Evolutionary conservation across 2,329 filamentous ascomycete genomes (phyloP).

Genomic region (Ascochyta clinopodiicola): DNA sequence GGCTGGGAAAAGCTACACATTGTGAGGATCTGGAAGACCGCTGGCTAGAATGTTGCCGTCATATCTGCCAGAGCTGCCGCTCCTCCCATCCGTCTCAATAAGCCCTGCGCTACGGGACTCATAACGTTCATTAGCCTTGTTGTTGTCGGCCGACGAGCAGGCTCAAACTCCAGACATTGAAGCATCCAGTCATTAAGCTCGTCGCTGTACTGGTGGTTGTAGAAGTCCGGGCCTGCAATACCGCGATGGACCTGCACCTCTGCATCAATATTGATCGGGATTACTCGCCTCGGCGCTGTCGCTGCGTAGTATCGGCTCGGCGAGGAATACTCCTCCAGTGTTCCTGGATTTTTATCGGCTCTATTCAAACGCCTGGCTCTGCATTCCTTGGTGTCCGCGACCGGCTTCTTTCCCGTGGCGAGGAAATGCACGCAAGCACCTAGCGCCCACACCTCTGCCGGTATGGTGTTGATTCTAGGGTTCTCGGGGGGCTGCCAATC

Average conservation of each 20-base stretch:
- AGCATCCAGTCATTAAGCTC: constrained; percentile 37
- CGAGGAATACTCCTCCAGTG: constrained; percentile 5
- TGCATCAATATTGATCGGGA: constrained; percentile 31
- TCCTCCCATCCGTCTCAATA: constrained; percentile 28
- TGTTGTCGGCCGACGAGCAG: constrained; percentile 19
- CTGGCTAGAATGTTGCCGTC: constrained; percentile 21
- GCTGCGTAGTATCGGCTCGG: constrained; percentile 24
- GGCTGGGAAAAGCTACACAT: constrained; percentile 96
- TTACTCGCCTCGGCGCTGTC: constrained; percentile 25
- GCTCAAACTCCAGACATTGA: constrained; percentile 15
- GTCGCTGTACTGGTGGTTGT: constrained; percentile 31
- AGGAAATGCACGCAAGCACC: constrained; percentile 42
- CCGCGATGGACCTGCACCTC: constrained; percentile 17
- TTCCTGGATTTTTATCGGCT: neutral
- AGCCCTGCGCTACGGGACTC: constrained; percentile 16
- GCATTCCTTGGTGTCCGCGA: constrained; percentile 11
- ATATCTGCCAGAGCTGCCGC: constrained; percentile 26
- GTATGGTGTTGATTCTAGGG: constrained; percentile 32
- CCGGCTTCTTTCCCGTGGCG: constrained; percentile 28
- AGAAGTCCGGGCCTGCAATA: neutral
- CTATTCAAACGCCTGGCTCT: neutral
- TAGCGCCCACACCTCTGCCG: constrained; percentile 42
- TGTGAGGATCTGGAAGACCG: constrained; percentile 76
- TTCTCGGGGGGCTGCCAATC: constrained; percentile 42
- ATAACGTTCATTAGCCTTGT: constrained; percentile 20